Conservation (phyloP, 73 alveolate genomes). For the Urostyla sp. region DNA sequence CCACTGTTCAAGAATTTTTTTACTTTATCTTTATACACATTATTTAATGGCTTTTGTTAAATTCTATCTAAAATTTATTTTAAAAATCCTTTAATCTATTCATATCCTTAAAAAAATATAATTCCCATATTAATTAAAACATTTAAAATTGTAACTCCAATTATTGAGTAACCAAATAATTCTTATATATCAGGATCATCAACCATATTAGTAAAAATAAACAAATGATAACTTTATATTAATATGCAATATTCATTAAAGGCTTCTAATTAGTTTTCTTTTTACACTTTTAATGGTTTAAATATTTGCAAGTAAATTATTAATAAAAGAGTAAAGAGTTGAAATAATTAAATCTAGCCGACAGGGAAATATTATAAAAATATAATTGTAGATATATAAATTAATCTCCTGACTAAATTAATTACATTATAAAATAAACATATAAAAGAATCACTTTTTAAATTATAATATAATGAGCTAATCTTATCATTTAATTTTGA, state of each 20-base stretch:
- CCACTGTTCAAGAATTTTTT: too few species aligned
- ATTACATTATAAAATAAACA: not conserved
- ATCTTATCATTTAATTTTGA: not conserved
- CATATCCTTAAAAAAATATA: too few species aligned
- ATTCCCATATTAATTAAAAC: conserved; percentile 1
- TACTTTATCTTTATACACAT: too few species aligned
- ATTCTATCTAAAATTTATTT: too few species aligned
- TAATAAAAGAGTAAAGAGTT: not conserved
- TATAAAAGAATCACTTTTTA: not conserved
- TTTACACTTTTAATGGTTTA: not conserved
- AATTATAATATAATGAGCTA: conserved; percentile 3
- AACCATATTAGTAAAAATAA: not conserved
- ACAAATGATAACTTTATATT: not conserved
- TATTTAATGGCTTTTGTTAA: too few species aligned
- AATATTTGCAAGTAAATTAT: not conserved
- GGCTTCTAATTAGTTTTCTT: not conserved
- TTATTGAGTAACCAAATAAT: conserved; percentile 2
- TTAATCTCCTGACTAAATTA: not conserved
- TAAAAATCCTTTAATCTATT: too few species aligned
- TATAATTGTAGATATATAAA: not conserved
- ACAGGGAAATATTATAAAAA: conserved; percentile 2
- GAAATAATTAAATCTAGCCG: not conserved
- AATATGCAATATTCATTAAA: conserved; percentile 44
- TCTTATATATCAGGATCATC: conserved; percentile 2
- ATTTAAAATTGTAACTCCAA: conserved; percentile 16